A percentile compares a stretch with the other conserved stretches of the same genome.
phyloP scores from a whole-genome alignment of 495 filamentous ascomycete species.

The Talaromyces adpressus region DNA sequence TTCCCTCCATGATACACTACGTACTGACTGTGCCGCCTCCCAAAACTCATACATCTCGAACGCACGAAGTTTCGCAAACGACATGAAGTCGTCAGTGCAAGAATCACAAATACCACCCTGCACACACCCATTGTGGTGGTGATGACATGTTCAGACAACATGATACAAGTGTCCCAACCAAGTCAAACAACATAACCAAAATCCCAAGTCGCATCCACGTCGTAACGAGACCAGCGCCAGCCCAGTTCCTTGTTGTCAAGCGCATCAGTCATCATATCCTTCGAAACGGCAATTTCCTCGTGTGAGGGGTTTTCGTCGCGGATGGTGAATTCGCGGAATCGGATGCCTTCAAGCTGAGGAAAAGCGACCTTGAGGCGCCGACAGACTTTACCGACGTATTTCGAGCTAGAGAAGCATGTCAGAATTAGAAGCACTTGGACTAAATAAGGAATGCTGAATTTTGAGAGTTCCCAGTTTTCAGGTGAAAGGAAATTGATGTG shows the following conservation, averaged over 20 bases:
- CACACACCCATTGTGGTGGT: not conserved
- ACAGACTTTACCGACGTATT: not conserved
- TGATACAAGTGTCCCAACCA: not conserved
- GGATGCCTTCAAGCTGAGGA: not conserved
- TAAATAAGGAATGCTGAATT: not conserved
- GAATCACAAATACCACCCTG: not conserved
- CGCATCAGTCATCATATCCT: not conserved
- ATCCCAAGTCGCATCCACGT: not conserved
- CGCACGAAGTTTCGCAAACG: not conserved
- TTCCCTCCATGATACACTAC: not conserved
- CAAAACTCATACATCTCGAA: not conserved
- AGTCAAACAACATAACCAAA: not conserved
- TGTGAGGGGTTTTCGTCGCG: not conserved
- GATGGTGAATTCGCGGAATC: not conserved
- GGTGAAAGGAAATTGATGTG: not conserved
- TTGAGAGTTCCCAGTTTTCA: not conserved
- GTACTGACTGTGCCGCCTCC: not conserved
- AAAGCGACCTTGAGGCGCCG: not conserved
- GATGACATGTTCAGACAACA: not conserved
- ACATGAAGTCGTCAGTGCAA: not conserved
- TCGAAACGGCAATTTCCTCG: not conserved
- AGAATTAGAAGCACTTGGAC: not conserved
- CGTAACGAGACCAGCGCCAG: not conserved
- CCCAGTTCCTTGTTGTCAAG: not conserved
- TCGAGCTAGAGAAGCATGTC: not conserved